phyloP scores from a whole-genome alignment of 176 grass and related monocot species.

The Tillandsia fasciculata region DNA sequence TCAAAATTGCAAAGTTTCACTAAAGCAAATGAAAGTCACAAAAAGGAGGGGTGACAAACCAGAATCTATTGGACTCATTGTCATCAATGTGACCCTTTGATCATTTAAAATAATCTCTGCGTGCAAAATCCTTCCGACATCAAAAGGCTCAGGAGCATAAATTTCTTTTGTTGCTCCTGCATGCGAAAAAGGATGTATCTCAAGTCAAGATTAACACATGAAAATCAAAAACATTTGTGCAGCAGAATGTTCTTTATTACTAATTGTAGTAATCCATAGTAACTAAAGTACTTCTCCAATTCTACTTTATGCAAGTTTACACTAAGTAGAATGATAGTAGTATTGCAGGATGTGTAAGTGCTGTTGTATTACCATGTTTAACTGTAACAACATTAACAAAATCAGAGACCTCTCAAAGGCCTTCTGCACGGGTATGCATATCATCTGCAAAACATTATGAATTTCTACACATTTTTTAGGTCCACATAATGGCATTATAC shows the following conservation, averaged over 20 bases:
- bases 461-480: too few relatives aligned
- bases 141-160: conserved; percentile 92
- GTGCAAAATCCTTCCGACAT: conserved; percentile 78
- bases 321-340: too few relatives aligned
- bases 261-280: not conserved
- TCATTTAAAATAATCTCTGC: conserved; percentile 54
- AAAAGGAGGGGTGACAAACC: conserved; percentile 36
- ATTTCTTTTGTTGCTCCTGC: conserved; percentile 70
- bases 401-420: too few relatives aligned
- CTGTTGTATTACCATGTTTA: too few relatives aligned
- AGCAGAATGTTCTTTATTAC: not conserved
- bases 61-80: conserved; percentile 59
- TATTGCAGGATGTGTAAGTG: too few relatives aligned
- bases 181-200: not conserved
- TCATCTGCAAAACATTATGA: too few relatives aligned
- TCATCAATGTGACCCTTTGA: conserved; percentile 40
- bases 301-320: too few relatives aligned
- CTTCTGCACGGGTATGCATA: too few relatives aligned
- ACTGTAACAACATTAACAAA: too few relatives aligned
- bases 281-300: too few relatives aligned
- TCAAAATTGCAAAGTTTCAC: conserved; percentile 1
- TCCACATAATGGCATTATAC: too few relatives aligned
- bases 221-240: conserved; percentile 4
- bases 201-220: not conserved
- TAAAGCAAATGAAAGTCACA: not conserved